A percentile compares a stretch with the other conserved stretches of the same genome.
Evolutionary conservation across 768 basidiomycete genomes (phyloP).

Genomic region (Termitomyces sp.): DNA sequence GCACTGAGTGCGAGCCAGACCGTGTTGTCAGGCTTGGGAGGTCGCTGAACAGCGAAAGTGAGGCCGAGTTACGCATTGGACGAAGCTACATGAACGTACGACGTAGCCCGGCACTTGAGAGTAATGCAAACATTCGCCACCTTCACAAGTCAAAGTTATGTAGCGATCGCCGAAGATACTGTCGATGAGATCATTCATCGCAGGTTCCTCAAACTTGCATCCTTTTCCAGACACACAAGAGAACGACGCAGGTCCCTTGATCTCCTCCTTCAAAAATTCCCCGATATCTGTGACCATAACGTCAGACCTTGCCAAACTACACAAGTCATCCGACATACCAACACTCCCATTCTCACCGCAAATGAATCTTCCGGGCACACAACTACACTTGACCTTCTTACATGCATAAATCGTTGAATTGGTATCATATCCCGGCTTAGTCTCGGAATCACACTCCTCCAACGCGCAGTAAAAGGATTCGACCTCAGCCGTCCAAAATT

Average conservation of each 20-base stretch:
- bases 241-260: conserved; percentile 87
- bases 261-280: conserved; percentile 86
- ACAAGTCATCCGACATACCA: conserved; percentile 43
- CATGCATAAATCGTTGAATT: conserved; percentile 80
- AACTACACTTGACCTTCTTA: conserved; percentile 80
- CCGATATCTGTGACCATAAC: conserved; percentile 64
- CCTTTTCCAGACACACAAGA: conserved; percentile 65
- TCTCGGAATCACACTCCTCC: conserved; percentile 54
- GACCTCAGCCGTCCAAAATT: conserved; percentile 94
- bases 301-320: background rate
- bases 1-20: conserved; percentile 81
- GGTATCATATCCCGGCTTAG: conserved; percentile 44
- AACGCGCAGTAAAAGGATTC: conserved; percentile 96
- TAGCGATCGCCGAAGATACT: conserved; percentile 89
- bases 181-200: conserved; percentile 93
- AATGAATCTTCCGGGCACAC: conserved; percentile 90
- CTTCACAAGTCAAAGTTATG: conserved; percentile 81
- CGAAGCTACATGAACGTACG: conserved; percentile 31
- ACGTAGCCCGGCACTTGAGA: conserved; percentile 93
- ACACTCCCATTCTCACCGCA: conserved; percentile 95
- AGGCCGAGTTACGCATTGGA: background rate
- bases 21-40: conserved; percentile 79
- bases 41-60: conserved; percentile 38
- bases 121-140: conserved; percentile 92
- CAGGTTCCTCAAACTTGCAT: conserved; percentile 91